phyloP scores from a whole-genome alignment of 2,329 filamentous ascomycete genomes.

The Esteya vermicola region DNA sequence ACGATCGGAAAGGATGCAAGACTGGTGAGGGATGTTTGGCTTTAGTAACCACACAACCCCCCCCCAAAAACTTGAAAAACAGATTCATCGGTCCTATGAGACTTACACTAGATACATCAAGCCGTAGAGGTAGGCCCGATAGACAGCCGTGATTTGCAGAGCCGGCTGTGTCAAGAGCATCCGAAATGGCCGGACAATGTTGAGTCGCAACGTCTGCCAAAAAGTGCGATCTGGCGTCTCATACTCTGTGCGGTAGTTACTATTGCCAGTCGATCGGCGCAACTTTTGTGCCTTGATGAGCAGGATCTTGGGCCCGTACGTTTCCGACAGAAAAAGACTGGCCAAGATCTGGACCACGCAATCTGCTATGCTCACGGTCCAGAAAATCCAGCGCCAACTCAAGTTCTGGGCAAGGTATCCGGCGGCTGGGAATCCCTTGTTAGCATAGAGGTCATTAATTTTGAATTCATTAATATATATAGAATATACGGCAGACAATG shows the following conservation, averaged over 20 bases:
- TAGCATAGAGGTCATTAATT: too few relatives aligned
- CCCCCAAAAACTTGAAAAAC: too few relatives aligned
- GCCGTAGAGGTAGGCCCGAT: slow-evolving; percentile 29
- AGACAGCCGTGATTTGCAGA: slow-evolving; percentile 33
- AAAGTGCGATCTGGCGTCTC: slow-evolving; percentile 19
- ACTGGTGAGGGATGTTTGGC: too few relatives aligned
- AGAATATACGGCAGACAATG: too few relatives aligned
- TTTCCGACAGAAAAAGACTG: slow-evolving; percentile 39
- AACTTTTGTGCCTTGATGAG: slow-evolving; percentile 26
- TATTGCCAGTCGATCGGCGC: slow-evolving; percentile 42
- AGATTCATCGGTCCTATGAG: too few relatives aligned
- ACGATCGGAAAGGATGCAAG: slow-evolving; percentile 34
- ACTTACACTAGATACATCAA: slow-evolving; percentile 35
- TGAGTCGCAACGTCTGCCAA: slow-evolving; percentile 12
- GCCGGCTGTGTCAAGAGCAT: slow-evolving; percentile 38
- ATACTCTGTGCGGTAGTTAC: slow-evolving; percentile 31
- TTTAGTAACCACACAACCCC: too few relatives aligned
- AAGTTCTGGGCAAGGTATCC: slow-evolving; percentile 49
- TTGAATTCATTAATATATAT: too few relatives aligned
- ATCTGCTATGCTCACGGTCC: slow-evolving; percentile 42
- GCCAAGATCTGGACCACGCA: slow-evolving; percentile 39
- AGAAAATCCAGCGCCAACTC: slow-evolving; percentile 60
- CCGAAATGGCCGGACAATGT: slow-evolving; percentile 29
- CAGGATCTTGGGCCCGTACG: slow-evolving; percentile 21
- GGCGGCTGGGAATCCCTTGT: too few relatives aligned